Evolutionary conservation across 805 yeast species (phyloP).

Genomic region (Lipomyces yamanashiensis): DNA sequence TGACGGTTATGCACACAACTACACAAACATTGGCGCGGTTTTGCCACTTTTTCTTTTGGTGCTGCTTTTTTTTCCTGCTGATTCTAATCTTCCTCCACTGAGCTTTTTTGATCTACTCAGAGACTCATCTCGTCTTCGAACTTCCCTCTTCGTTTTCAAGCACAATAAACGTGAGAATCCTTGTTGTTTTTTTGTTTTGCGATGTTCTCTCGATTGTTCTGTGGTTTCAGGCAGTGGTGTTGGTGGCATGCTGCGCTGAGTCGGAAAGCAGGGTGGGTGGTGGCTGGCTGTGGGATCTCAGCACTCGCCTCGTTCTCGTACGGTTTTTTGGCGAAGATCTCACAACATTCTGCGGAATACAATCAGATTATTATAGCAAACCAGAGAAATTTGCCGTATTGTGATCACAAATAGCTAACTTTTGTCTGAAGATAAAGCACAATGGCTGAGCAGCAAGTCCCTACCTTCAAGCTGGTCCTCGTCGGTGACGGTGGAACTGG

Average conservation of each 20-base stretch:
- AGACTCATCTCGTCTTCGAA: not conserved
- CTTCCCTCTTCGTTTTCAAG: not conserved
- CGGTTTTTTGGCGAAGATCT: not conserved
- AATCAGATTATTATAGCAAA: not conserved
- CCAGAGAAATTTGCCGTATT: too few relatives aligned
- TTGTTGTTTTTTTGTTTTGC: not conserved
- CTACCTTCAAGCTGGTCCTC: constrained; percentile 96
- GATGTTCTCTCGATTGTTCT: not conserved
- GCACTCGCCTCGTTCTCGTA: not conserved
- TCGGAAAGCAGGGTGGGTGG: not conserved
- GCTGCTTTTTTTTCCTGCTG: constrained; percentile 19
- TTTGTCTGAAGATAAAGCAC: not conserved
- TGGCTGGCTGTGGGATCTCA: constrained; percentile 2
- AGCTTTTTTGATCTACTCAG: constrained; percentile 9
- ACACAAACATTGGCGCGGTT: not conserved
- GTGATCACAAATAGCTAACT: not conserved
- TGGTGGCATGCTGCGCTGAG: not conserved
- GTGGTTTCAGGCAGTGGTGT: not conserved
- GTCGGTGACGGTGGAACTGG: constrained; percentile 99
- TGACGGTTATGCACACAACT: not conserved
- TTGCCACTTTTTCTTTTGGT: not conserved
- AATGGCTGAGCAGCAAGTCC: constrained; percentile 57
- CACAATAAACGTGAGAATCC: not conserved
- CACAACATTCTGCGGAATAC: not conserved
- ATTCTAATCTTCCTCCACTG: constrained; percentile 16